Conservation (phyloP, 306 rosid species). For the Inga leiocalycina region DNA sequence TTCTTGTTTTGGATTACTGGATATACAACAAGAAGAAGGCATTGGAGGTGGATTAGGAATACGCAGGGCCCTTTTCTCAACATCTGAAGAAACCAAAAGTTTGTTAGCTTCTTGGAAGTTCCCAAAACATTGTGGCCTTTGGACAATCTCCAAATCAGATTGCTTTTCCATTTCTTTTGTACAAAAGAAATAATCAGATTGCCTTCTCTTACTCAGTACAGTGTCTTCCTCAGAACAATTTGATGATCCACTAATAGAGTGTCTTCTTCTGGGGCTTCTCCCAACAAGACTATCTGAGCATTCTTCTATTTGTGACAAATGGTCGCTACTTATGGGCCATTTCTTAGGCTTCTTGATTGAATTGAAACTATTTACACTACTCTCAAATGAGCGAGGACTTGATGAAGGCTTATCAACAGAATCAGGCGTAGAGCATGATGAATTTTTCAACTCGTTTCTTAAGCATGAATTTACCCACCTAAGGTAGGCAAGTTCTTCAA, state of each 20-base stretch:
- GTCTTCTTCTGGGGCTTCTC: conserved; percentile 84
- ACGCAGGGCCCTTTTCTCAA: conserved; percentile 85
- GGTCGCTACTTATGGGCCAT: conserved; percentile 72
- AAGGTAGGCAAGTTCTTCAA: conserved; percentile 95
- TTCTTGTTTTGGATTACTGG: conserved; percentile 56
- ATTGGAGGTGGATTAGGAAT: conserved; percentile 97
- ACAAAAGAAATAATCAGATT: conserved; percentile 74
- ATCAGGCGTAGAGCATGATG: conserved; percentile 61
- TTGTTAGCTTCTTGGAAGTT: conserved; percentile 61
- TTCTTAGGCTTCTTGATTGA: conserved; percentile 74
- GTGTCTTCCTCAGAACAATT: conserved; percentile 67
- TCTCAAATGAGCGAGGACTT: conserved; percentile 57
- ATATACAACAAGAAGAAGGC: conserved; percentile 76
- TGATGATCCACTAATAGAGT: conserved; percentile 87
- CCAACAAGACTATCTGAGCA: conserved; percentile 46
- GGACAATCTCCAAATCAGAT: conserved; percentile 55
- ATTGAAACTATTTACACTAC: conserved; percentile 60
- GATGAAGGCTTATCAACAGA: conserved; percentile 51
- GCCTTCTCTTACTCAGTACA: conserved; percentile 70
- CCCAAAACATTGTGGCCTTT: conserved; percentile 52
- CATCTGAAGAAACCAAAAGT: conserved; percentile 60
- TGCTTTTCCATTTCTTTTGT: conserved; percentile 65
- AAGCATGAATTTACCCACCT: conserved; percentile 98
- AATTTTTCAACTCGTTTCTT: conserved; percentile 75
- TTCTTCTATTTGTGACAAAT: conserved; percentile 67